Percentiles rank a stretch among this genome's conserved stretches.
Conservation (phyloP, 306 rosid species). For the Heteromeles arbutifolia region DNA sequence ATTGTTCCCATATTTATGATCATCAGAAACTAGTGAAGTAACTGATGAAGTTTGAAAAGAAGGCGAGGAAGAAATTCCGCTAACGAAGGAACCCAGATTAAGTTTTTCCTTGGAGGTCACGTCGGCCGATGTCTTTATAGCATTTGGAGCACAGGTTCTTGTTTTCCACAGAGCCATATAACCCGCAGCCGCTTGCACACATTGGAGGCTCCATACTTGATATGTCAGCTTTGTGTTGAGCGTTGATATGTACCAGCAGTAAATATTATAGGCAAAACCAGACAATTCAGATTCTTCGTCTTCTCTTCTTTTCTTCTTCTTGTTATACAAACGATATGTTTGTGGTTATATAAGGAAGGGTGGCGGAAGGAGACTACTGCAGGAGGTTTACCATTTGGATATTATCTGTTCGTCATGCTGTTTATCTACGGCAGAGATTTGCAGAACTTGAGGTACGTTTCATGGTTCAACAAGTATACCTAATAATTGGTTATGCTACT, state of each 20-base stretch:
- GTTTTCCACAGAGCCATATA: not conserved
- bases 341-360: not conserved
- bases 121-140: not conserved
- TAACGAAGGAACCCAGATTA: no score
- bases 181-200: not conserved
- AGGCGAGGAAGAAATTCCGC: no score
- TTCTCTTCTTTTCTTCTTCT: not conserved
- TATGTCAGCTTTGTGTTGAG: no score
- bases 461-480: not conserved
- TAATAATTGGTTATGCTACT: not conserved
- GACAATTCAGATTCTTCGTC: not conserved
- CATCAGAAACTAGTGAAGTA: not conserved
- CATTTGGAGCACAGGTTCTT: not conserved
- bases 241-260: not conserved
- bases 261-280: not conserved
- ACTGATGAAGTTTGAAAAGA: not conserved
- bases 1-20: no score
- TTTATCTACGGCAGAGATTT: conserved; percentile 47
- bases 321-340: not conserved
- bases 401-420: conserved; percentile 42
- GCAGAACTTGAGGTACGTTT: conserved; percentile 52
- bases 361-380: not conserved
- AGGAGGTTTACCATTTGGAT: not conserved
- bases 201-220: not conserved
- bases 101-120: no score